Conservation (phyloP, 2,329 filamentous ascomycete species). For the Colletotrichum lindemuthianum region DNA sequence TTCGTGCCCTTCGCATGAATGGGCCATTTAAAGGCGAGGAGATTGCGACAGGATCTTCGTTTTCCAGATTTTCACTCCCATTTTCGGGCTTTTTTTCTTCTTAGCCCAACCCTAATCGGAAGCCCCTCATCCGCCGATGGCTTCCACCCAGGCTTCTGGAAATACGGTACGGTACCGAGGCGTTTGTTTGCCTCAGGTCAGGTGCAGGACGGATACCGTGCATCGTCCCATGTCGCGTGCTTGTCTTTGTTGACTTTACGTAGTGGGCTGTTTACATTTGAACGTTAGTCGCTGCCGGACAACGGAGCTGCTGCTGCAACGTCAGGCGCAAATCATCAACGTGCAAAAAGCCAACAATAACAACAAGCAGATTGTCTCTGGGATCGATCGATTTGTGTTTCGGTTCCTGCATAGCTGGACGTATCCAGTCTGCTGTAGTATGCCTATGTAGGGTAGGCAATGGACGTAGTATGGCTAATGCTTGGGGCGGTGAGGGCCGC, state of each 20-base stretch:
- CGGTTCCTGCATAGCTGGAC: conserved; percentile 11
- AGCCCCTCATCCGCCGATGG: neutral
- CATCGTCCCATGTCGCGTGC: conserved; percentile 35
- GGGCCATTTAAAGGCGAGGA: conserved; percentile 14
- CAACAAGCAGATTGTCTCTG: neutral
- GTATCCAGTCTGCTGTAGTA: neutral
- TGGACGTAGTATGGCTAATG: too few species aligned
- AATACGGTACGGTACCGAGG: conserved; percentile 20
- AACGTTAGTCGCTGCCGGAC: conserved; percentile 22
- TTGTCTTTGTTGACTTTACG: conserved; percentile 30
- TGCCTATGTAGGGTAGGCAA: too few species aligned
- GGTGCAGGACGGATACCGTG: conserved; percentile 6
- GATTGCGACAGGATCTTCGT: conserved; percentile 5
- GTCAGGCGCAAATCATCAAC: conserved; percentile 9
- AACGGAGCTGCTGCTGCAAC: conserved; percentile 26
- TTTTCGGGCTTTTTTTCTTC: neutral
- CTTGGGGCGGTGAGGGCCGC: neutral
- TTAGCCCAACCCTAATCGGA: neutral
- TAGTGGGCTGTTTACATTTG: conserved; percentile 24
- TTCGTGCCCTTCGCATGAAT: conserved; percentile 32
- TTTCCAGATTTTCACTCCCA: neutral
- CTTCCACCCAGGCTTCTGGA: neutral
- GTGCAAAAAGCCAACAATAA: conserved; percentile 1
- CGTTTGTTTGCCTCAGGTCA: too few species aligned
- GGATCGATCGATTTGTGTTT: conserved; percentile 24